Evolutionary conservation across 2,329 filamentous ascomycete genomes (phyloP).

Genomic region (Epichloe festucae): DNA sequence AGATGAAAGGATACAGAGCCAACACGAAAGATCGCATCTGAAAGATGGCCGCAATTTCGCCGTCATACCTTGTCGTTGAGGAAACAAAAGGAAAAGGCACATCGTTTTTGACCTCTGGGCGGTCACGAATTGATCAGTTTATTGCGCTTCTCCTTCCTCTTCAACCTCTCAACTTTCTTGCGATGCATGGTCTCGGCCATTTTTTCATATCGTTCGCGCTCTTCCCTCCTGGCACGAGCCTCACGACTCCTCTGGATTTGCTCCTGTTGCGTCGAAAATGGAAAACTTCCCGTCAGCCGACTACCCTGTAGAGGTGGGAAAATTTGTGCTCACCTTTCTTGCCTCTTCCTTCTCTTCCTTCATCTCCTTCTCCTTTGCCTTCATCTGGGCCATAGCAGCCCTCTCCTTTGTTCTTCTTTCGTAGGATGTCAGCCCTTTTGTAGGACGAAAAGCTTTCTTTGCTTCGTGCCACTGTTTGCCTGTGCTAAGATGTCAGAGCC

Average conservation of each 20-base stretch:
- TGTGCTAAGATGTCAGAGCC: conserved; percentile 23
- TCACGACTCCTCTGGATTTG: conserved; percentile 72
- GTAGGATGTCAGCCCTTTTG: conserved; percentile 64
- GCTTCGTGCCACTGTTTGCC: conserved; percentile 89
- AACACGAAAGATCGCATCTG: no score
- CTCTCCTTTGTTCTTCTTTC: conserved; percentile 62
- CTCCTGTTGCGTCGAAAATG: conserved; percentile 34
- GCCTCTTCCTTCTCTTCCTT: conserved; percentile 91
- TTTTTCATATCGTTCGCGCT: conserved; percentile 84
- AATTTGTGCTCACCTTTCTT: conserved; percentile 50
- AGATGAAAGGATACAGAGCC: no score
- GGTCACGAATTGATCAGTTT: conserved; percentile 53
- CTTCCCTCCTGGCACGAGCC: conserved; percentile 76
- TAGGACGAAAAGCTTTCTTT: conserved; percentile 77
- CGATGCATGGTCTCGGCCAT: conserved; percentile 97
- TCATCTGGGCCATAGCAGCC: conserved; percentile 59
- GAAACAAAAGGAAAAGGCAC: not conserved
- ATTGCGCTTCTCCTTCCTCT: conserved; percentile 93
- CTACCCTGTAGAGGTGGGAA: not conserved
- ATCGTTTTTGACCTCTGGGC: not conserved
- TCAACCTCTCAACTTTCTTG: conserved; percentile 85
- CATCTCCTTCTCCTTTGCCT: conserved; percentile 90
- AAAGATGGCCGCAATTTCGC: not conserved
- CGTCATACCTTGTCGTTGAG: not conserved
- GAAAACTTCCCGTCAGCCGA: conserved; percentile 1